Evolutionary conservation across 257 asterid species (phyloP).

Genomic region (Solanum corneliomulleri): DNA sequence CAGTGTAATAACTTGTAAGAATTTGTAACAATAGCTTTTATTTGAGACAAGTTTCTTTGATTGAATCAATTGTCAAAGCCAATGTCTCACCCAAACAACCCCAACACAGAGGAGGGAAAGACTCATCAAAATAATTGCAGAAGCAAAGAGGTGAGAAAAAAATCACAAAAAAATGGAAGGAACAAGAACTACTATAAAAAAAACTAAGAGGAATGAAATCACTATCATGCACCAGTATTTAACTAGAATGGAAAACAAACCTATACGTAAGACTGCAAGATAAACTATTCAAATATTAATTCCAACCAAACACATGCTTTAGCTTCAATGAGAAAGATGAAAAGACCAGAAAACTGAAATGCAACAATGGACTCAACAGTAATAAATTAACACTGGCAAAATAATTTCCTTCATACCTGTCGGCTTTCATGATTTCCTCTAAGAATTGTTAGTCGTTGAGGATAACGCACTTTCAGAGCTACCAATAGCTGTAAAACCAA

Average conservation of each 20-base stretch:
- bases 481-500: slow-evolving; percentile 38
- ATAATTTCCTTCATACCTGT: background rate
- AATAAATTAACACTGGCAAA: background rate
- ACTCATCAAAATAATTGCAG: background rate
- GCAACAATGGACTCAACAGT: background rate
- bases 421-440: slow-evolving; percentile 19
- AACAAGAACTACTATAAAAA: background rate
- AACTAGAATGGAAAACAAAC: background rate
- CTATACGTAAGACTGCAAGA: background rate
- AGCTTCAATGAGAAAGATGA: background rate
- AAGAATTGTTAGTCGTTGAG: slow-evolving; percentile 37
- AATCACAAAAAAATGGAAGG: background rate
- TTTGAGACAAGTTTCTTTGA: background rate
- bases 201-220: background rate
- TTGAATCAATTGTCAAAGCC: background rate
- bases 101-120: background rate
- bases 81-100: background rate
- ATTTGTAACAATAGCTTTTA: background rate
- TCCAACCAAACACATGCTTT: background rate
- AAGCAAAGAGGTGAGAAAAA: background rate
- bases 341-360: background rate
- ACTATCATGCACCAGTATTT: background rate
- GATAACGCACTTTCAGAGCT: slow-evolving; percentile 55
- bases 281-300: background rate
- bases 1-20: background rate